Base-by-base conservation (phyloP, 2,329 filamentous ascomycete species). In the Orbilia brochopaga region DNA sequence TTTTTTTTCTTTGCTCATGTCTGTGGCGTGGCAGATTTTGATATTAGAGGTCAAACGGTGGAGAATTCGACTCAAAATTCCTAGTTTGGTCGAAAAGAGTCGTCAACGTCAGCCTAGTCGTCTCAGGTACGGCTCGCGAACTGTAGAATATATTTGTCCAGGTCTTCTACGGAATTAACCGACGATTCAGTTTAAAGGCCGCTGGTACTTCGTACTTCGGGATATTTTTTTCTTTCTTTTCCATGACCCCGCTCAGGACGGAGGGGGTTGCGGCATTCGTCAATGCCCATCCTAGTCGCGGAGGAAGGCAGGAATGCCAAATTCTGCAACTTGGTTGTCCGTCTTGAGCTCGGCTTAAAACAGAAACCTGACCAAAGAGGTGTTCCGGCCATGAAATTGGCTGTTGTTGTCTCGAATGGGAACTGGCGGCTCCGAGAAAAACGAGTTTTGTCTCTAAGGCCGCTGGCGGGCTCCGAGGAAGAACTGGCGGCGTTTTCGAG, bases 391-490 rank as follows among this genome's bases (percentile, higher is more conserved):
- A 48, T 35, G 13, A 64, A 64, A 51, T 63, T 70, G 48, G 59
- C 58, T 48, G 44, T 42, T 59, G 15, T 54, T 70, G 66, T 55
- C 66, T 64, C 42, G 50, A 63, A 63, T 54, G 42, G 66, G 66
- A 60, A 64, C 59, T 60, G 66, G 66, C 60, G 66, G 58, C 58
- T 69, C 52, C 44, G 54, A 62, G 42, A 52, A 63, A 69, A 63
- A 69, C 65, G 37, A 42, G 13, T 23, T 48, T 23, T 48, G 44
- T 48, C 44, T 42, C 44, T 42, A 19, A 48, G 44, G 17, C 15
- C 44, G 15, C 44, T 48, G 19, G 15, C 44, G 15, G n/a, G 11
- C 44, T 21, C n/a, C n/a, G n/a, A 15, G 37, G n/a, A 69, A 8
- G 27, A 32, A 32, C 27, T 32, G 27, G 27, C 58, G 51, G 55